A percentile compares a stretch with the other conserved stretches of the same genome.
These are phyloP conservation scores for Psilocybe sp. DNA, from an alignment of 768 basidiomycete genomes.

Conservation along the genomic window DNA sequence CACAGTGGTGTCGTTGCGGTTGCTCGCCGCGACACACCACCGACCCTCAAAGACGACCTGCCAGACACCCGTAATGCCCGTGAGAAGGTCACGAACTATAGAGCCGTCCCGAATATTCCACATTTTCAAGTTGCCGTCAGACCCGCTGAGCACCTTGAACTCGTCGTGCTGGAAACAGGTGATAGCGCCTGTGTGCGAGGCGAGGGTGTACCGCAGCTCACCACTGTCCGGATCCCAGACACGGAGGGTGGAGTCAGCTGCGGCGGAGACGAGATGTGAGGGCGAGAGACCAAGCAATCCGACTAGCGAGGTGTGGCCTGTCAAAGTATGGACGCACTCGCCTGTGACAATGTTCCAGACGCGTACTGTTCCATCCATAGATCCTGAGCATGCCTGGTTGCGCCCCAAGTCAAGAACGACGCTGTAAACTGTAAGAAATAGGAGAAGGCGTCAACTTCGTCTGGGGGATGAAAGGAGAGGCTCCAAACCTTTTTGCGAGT, in stretches of 20 bases:
- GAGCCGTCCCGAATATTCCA: constrained; percentile 92
- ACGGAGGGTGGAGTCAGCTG: constrained; percentile 92
- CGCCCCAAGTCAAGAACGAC: constrained; percentile 87
- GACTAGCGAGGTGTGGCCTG: constrained; percentile 93
- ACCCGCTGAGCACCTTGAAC: constrained; percentile 93
- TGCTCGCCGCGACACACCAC: constrained; percentile 93
- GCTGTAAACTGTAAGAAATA: constrained; percentile 70
- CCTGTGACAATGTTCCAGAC: constrained; percentile 90
- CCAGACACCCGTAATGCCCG: constrained; percentile 94
- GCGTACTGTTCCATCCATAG: constrained; percentile 96
- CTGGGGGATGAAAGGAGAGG: constrained; percentile 5
- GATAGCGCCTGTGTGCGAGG: constrained; percentile 95
- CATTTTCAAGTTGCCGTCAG: constrained; percentile 96
- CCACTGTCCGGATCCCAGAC: constrained; percentile 92
- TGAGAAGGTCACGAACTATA: constrained; percentile 83
- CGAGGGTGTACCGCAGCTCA: constrained; percentile 75
- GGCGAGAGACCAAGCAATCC: constrained; percentile 89
- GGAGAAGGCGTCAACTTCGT: not conserved
- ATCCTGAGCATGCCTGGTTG: constrained; percentile 92
- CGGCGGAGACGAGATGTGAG: constrained; percentile 90
- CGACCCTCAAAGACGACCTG: constrained; percentile 94
- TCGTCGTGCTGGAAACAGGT: constrained; percentile 99
- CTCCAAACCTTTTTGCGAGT: constrained; percentile 82
- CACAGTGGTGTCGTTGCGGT: constrained; percentile 71
- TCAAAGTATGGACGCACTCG: constrained; percentile 73